Evolutionary conservation across 2,329 filamentous ascomycete genomes (phyloP).

Genomic region (Cercospora sp.): DNA sequence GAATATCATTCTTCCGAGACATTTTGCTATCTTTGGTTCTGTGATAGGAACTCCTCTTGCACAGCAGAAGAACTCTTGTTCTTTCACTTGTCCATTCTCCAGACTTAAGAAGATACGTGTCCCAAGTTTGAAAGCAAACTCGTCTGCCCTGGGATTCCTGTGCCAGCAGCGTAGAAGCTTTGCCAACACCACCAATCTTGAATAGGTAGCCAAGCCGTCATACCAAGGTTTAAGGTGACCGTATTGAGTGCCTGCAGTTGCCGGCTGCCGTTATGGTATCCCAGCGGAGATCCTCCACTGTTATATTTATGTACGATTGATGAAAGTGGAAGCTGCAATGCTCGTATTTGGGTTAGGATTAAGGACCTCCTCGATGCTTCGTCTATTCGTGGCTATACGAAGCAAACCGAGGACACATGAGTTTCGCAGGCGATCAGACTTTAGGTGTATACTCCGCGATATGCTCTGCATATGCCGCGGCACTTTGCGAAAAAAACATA

Average conservation of each 20-base stretch:
- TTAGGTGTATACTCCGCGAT: background rate
- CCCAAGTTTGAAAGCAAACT: no score
- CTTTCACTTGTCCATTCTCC: background rate
- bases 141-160: background rate
- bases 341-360: background rate
- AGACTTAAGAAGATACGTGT: no score
- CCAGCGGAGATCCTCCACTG: constrained; percentile 1
- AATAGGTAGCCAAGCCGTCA: constrained; percentile 9
- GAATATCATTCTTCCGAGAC: background rate
- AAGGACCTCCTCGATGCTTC: background rate
- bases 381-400: background rate
- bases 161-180: background rate
- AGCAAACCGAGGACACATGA: background rate
- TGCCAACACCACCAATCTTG: background rate
- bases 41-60: background rate
- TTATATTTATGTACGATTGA: background rate
- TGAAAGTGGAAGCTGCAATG: background rate
- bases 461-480: background rate
- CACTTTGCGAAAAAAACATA: background rate
- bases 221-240: background rate
- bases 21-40: background rate
- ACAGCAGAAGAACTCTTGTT: background rate
- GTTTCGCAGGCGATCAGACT: background rate
- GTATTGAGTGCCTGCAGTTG: constrained; percentile 2
- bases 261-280: background rate